These are phyloP conservation scores for Ophiognomonia clavigignenti-juglandacearum DNA, from an alignment of 2,329 filamentous ascomycete species.

Conservation along the genomic window DNA sequence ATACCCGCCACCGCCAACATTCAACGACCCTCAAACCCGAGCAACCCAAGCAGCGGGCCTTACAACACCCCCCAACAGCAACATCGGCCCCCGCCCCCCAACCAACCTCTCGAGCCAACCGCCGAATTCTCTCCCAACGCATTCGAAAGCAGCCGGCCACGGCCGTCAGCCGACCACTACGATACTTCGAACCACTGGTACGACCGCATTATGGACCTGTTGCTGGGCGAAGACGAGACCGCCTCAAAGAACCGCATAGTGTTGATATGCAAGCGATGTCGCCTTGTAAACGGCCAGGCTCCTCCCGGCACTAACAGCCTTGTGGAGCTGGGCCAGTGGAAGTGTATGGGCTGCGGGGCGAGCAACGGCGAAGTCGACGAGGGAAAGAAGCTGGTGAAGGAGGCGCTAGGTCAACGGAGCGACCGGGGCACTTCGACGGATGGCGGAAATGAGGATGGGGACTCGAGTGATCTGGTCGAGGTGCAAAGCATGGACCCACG, in stretches of 20 bases:
- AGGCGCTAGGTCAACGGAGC: conserved; percentile 42
- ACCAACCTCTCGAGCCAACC: conserved; percentile 31
- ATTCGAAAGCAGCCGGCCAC: conserved; percentile 32
- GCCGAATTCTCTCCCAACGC: conserved; percentile 75
- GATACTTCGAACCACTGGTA: conserved; percentile 68
- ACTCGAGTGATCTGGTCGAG: conserved; percentile 14
- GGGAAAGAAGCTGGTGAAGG: conserved; percentile 64
- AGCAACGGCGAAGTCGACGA: conserved; percentile 81
- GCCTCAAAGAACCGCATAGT: conserved; percentile 85
- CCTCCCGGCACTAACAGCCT: conserved; percentile 76
- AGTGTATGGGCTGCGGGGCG: conserved; percentile 77
- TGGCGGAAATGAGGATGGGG: conserved; percentile 6
- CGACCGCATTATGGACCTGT: conserved; percentile 84
- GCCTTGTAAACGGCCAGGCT: conserved; percentile 91
- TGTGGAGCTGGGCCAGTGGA: conserved; percentile 80
- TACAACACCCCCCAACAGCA: conserved; percentile 13
- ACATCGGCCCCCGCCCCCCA: conserved; percentile 17
- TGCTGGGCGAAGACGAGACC: conserved; percentile 93
- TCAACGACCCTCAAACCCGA: conserved; percentile 30
- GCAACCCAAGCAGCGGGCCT: conserved; percentile 21
- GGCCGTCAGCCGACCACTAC: conserved; percentile 23
- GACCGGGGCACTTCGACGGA: conserved; percentile 17
- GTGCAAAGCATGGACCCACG: conserved; percentile 3
- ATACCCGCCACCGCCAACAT: conserved; percentile 63
- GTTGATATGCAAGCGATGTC: conserved; percentile 76